Base-by-base conservation (phyloP, 371 early-diverging fungal species). In the Nematocida ironsii region DNA sequence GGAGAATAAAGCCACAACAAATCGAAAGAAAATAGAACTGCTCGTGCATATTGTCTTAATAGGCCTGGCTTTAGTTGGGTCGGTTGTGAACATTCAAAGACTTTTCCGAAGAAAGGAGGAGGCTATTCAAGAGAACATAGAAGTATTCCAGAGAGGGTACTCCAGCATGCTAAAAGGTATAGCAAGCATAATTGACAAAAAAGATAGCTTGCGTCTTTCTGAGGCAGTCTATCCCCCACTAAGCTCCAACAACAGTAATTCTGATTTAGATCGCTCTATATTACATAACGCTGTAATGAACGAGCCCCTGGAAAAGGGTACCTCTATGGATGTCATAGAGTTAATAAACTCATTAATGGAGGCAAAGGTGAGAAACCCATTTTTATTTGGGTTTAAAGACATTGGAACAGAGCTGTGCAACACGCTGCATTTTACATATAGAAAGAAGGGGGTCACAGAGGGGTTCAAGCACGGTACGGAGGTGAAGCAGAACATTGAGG, bases 381-480 rank as follows among this genome's bases (percentile, higher is more conserved):
- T 78, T 45, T 40, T 78, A 6, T 78, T 78, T 56, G 80, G 71
- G 72, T 78, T 78, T 52, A 55, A 57, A 39, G 62, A 78, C 62
- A 5, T 69, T 20, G 52, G 50, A 4, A 11, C 9, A 11, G 42
- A 42, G 5, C 3, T 64, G 25, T 27, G 13, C 44, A 23, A 42
- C 4, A 13, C 33, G 33, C 13, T 73, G 45, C 44, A 48, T 39
- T 5, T 20, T 6, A 13, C 18, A 5, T 61, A 71, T 9, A 56
- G 13, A 20, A 67, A 27, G 23, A 20, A 45, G 40, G 23, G 50
- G 18, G 20, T 16, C 16, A 40, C 44, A n/a, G 44, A 73, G 7
- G 58, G 27, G 18, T 57, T 57, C 18, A 55, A 27, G 44, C n/a
- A 47, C 52, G 16, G 27, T 5, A 16, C 20, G 20, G 47, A n/a